Evolutionary conservation across 306 rosid species (phyloP), one percentile per base, ranked within the genome.

Genomic region (Dryas octopetala): DNA sequence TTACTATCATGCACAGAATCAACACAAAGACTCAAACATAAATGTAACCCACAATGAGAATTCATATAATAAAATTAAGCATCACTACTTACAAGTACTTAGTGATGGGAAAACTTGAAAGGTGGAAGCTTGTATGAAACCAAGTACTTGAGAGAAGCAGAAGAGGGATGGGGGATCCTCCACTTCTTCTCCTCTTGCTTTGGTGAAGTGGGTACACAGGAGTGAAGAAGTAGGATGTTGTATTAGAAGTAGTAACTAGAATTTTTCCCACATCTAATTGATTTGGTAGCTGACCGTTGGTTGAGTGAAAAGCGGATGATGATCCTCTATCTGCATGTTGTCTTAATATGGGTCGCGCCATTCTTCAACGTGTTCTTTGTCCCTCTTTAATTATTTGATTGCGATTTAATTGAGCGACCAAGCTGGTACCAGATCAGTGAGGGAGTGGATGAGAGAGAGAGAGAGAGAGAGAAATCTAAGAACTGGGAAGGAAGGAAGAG

Each of bases 241-340:
- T 66, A 52, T 81, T 65, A 69, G 58, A 75, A 26, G 62, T 66
- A 47, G 48, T 9, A 13, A 7, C 32, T 12, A 68, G 45, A 26
- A 12, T 1, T 52, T 52, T 38, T 6, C 38, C 48, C 81, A 83
- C 43, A 59, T 62, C 74, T 76, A 51, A 46, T 48, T 63, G 75
- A 71, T 66, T 80, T 74, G 85, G 82, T 83, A 67, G 82, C 70
- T 86, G 96, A 90, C 85, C 44, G 88, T 77, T 86, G 49, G 93
- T 81, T 90, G 81, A 16, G 66, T 5, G 77, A 74, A 66, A 82
- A 81, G 70, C 74, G 51, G 84, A 45, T 82, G 80, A 52, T 65
- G 40, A 41, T 14, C 40, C 17, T 38, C 26, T 23, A 26, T 64
- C 19, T 7, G 32, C 78, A 63, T 45, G 51, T 2, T 79, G 45